Conservation (phyloP, 805 yeast genomes). For the Cyberlindnera misumaiensis region DNA sequence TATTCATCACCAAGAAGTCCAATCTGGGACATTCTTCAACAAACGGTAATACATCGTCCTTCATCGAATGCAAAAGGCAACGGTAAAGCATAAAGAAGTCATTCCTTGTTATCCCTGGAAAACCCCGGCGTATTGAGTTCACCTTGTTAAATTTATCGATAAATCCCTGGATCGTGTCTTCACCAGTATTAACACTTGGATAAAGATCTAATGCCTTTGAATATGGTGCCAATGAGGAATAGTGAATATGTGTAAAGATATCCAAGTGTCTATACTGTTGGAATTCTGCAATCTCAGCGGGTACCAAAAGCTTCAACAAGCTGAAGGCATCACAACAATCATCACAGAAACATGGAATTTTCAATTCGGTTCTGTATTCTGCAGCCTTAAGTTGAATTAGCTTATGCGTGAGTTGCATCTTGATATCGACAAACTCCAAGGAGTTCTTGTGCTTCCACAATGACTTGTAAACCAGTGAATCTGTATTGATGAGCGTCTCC, state of each 20-base stretch:
- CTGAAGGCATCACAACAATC: constrained; percentile 9
- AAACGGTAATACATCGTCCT: constrained; percentile 29
- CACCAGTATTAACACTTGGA: constrained; percentile 36
- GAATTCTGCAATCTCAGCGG: not conserved
- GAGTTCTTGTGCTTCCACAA: constrained; percentile 27
- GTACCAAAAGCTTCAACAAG: not conserved
- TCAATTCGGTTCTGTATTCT: constrained; percentile 8
- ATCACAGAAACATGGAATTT: constrained; percentile 16
- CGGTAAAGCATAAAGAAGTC: constrained; percentile 31
- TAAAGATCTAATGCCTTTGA: constrained; percentile 37
- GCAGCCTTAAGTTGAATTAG: constrained; percentile 17
- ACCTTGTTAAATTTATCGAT: constrained; percentile 21
- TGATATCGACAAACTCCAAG: constrained; percentile 32
- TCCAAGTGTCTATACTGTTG: not conserved
- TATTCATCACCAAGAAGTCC: constrained; percentile 31
- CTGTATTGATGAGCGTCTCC: constrained; percentile 26
- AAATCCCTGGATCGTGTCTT: constrained; percentile 29
- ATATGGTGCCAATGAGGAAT: constrained; percentile 27
- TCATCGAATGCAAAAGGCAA: constrained; percentile 32
- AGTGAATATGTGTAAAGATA: not conserved
- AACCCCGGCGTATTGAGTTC: constrained; percentile 2
- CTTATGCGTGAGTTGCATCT: constrained; percentile 19
- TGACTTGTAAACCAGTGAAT: constrained; percentile 28
- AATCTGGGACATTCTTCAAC: constrained; percentile 27
- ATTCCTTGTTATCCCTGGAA: constrained; percentile 14